These are phyloP conservation scores for Lichtheimia ramosa DNA, from an alignment of 371 early-diverging fungal genomes.

Conservation along the genomic window DNA sequence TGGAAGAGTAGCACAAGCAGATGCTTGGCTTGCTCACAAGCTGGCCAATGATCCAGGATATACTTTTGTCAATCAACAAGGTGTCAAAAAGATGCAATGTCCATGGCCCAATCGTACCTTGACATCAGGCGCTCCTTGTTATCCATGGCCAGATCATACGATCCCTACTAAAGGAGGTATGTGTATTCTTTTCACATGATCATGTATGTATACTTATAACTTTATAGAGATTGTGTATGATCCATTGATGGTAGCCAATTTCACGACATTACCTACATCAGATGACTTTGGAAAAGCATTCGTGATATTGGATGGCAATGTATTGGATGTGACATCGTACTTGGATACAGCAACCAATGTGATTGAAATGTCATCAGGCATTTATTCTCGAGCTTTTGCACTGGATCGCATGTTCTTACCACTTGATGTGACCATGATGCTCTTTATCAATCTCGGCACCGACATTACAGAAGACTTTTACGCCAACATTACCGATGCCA, in stretches of 20 bases:
- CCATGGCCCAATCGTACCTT: conserved; percentile 36
- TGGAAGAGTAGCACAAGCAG: conserved; percentile 27
- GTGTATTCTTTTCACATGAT: neutral
- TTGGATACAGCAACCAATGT: conserved; percentile 36
- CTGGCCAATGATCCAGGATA: conserved; percentile 39
- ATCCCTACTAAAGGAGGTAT: conserved; percentile 14
- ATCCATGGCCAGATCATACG: conserved; percentile 7
- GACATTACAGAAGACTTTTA: conserved; percentile 41
- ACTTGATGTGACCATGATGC: conserved; percentile 32
- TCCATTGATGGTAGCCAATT: conserved; percentile 17
- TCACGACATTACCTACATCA: conserved; percentile 27
- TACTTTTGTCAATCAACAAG: conserved; percentile 7
- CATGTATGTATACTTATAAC: no score
- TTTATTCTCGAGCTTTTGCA: conserved; percentile 40
- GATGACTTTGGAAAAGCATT: conserved; percentile 27
- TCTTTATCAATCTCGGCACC: conserved; percentile 44
- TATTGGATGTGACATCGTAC: conserved; percentile 45
- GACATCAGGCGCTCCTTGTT: conserved; percentile 41
- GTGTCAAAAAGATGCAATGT: conserved; percentile 20
- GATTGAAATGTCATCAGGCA: conserved; percentile 27
- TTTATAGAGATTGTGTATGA: conserved; percentile 34
- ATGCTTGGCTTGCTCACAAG: conserved; percentile 35
- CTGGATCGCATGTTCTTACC: conserved; percentile 47
- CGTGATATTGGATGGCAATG: conserved; percentile 38
- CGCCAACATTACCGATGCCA: conserved; percentile 26